phyloP scores from a whole-genome alignment of 1,284 basidiomycete species.

The Boletus hoseneyae region DNA sequence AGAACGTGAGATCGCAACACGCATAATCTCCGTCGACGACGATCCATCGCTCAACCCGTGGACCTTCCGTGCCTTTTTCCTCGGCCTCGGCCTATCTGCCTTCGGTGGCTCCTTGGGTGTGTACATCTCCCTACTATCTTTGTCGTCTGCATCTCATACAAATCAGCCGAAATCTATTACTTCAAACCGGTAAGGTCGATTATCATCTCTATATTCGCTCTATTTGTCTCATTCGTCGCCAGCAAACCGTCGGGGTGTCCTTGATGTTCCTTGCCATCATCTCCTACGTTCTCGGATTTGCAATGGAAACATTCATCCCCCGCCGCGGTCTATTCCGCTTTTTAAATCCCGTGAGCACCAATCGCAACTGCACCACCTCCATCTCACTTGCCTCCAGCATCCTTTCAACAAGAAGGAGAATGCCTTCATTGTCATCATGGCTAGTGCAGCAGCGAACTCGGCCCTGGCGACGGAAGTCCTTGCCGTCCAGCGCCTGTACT shows the following conservation, averaged over 20 bases:
- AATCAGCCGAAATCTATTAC: constrained; percentile 53
- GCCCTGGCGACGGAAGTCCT: constrained; percentile 66
- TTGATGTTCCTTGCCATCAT: constrained; percentile 50
- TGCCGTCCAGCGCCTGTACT: constrained; percentile 56
- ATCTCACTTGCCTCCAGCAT: constrained; percentile 29
- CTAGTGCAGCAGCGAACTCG: constrained; percentile 60
- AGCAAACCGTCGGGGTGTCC: constrained; percentile 51
- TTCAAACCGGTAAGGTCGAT: constrained; percentile 47
- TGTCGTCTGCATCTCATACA: background rate
- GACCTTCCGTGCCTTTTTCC: constrained; percentile 55
- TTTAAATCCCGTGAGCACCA: constrained; percentile 49
- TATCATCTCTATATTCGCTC: too few relatives aligned
- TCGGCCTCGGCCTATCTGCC: constrained; percentile 58
- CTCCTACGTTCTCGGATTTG: constrained; percentile 40
- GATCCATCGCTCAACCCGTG: constrained; percentile 54
- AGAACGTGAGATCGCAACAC: constrained; percentile 48
- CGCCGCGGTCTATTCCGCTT: constrained; percentile 45
- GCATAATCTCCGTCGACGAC: constrained; percentile 53
- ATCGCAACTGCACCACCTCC: constrained; percentile 14
- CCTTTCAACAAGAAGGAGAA: constrained; percentile 51
- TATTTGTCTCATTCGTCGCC: background rate
- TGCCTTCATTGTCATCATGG: constrained; percentile 64
- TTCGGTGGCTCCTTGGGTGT: constrained; percentile 53
- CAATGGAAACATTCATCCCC: constrained; percentile 45
- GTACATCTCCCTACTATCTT: background rate